Conservation (phyloP, 1,284 basidiomycete genomes). For the Cutaneotrichosporon sp. region DNA sequence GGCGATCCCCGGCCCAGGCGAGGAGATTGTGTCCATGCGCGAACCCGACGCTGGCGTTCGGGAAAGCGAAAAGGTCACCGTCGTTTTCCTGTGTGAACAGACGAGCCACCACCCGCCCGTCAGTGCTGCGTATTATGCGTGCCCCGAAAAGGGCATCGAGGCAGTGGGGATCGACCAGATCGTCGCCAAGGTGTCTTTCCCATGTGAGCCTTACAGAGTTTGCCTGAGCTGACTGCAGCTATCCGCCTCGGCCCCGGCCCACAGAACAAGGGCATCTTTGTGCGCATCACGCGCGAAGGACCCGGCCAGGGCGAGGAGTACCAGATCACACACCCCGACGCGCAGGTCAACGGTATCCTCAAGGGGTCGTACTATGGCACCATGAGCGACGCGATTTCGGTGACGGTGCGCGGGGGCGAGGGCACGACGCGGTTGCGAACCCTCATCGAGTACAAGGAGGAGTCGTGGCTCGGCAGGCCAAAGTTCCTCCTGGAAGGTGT, state of each 20-base stretch:
- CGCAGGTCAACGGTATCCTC: slow-evolving; percentile 84
- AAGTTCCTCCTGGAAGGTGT: slow-evolving; percentile 86
- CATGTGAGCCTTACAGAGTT: slow-evolving; percentile 47
- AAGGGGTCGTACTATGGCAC: slow-evolving; percentile 74
- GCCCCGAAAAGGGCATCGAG: slow-evolving; percentile 67
- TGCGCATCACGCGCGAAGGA: slow-evolving; percentile 64
- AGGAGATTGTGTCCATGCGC: slow-evolving; percentile 32
- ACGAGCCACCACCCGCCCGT: slow-evolving; percentile 96
- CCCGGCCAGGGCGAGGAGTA: slow-evolving; percentile 75
- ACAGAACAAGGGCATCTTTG: slow-evolving; percentile 81
- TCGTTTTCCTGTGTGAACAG: slow-evolving; percentile 73
- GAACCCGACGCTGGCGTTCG: slow-evolving; percentile 47
- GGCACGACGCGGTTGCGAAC: slow-evolving; percentile 62
- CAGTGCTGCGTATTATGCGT: slow-evolving; percentile 76
- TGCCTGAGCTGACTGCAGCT: slow-evolving; percentile 37
- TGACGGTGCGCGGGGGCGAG: slow-evolving; percentile 71
- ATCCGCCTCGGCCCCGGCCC: slow-evolving; percentile 76
- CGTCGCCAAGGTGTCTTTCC: slow-evolving; percentile 79
- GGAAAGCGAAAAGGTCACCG: slow-evolving; percentile 55
- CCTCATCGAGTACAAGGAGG: slow-evolving; percentile 92
- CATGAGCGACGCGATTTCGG: slow-evolving; percentile 57
- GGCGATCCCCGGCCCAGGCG: slow-evolving; percentile 41
- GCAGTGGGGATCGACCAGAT: slow-evolving; percentile 81
- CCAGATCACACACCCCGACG: slow-evolving; percentile 82
- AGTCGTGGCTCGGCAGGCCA: slow-evolving; percentile 90